Evolutionary conservation across 768 basidiomycete species (phyloP), one percentile per base, ranked within the genome.

Genomic region (Boletus sp.): DNA sequence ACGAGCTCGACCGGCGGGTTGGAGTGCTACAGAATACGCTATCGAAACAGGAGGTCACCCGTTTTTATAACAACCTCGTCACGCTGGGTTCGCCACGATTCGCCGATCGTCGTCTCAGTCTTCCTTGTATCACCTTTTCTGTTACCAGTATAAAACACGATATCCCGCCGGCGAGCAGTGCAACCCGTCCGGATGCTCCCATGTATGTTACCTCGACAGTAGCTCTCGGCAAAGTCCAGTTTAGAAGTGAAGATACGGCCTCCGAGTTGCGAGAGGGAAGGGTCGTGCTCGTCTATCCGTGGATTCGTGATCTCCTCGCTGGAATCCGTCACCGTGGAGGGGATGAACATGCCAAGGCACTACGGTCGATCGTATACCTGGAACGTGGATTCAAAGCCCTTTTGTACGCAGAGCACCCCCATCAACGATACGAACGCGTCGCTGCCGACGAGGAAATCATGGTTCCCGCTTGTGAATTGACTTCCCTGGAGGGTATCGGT

Each of bases 121-220:
- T 62, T 39, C 55, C 61, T 7, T 62, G 58, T 48, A 54, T 62
- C 55, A 56, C 52, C 12, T 59, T 60, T 40, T 17, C 42, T 7
- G 41, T 56, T 18, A 50, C 55, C 3, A 12, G 7, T 11, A 36
- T n/a, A 12, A 10, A 15, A 18, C 8, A 37, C 45, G 3, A 12
- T 1, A 39, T n/a, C n/a, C n/a, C n/a, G n/a, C n/a, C n/a, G n/a
- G n/a, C n/a, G n/a, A n/a, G n/a, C n/a, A n/a, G 41, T 39, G 17
- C n/a, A 17, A 24, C 5, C 9, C 5, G 33, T 18, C 32, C 41
- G 35, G 17, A 30, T 11, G 4, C 24, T 12, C 15, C 18, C 12
- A 15, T 32, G 2, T 51, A 50, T 44, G 12, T 51, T 9, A 49
- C 49, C 24, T 54, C 42, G 17, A 41, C 52, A n/a, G 35, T 28